Base-by-base conservation (phyloP, 148 eudicot genomes). In the Silene conica region DNA sequence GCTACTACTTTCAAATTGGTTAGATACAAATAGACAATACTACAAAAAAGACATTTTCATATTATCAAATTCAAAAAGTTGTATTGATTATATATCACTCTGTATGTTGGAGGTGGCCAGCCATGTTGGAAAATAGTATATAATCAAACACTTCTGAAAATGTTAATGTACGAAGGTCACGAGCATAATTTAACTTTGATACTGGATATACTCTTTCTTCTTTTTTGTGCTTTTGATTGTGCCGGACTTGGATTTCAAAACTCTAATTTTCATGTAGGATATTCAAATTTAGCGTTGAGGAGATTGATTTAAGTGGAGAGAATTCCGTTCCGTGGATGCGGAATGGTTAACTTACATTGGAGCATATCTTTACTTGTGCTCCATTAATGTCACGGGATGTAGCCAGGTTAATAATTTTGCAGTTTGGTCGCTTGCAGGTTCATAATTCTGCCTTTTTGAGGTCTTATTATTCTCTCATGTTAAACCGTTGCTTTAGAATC, bases 341-440 rank as follows among this genome's bases (percentile, higher is more conserved):
- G 97, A 95, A 79, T 95, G 98, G 98, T 84, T 90, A 84, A 93
- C 93, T 2, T 95, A 95, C 78, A 61, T 95, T 26, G 97, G 98
- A 54, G 96, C 85, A 70, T 92, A 86, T 81, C 78, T 70, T 1
- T 82, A 87, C 79, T 72, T 95, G 86, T 76, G 69, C 50, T 87
- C 88, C 4, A 80, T 95, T 45, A 89, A 82, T 67, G 64, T 95
- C 46, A 86, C 97, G 19, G 92, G 85, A 69, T 95, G 98, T 83
- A 77, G 67, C 56, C 83, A 82, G 67, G 79, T 95, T 72, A 88
- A 82, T 81, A 92, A 78, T 80, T 82, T 91, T 56, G 89, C 93
- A 20, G 77, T 95, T 83, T 95, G 97, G 98, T 78, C 86, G 38
- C 74, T 93, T 63, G 4, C 95, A 83, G 97, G 97, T 92, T 58